Conservation (phyloP, 2,329 filamentous ascomycete genomes). For the Talaromyces sp. region DNA sequence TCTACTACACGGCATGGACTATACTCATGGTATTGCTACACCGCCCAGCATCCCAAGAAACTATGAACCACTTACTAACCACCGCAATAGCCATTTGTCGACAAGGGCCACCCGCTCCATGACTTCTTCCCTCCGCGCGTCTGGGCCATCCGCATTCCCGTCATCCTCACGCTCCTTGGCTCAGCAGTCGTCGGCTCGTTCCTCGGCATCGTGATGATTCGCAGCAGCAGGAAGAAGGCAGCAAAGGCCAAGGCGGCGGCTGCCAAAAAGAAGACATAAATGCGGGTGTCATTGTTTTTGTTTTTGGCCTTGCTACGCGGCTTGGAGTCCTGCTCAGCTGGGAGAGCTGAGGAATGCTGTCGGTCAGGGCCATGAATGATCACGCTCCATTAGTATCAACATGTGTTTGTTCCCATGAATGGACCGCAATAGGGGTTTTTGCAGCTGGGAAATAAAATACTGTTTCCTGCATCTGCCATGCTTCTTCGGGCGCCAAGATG, state of each 20-base stretch:
- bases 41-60: not conserved
- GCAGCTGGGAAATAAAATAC: not conserved
- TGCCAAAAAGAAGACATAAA: slow-evolving; percentile 65
- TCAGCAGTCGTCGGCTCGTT: slow-evolving; percentile 94
- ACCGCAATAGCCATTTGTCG: slow-evolving; percentile 78
- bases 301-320: not conserved
- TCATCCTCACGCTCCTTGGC: slow-evolving; percentile 88
- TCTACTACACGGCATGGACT: slow-evolving; percentile 98
- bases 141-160: slow-evolving; percentile 97
- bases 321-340: not conserved
- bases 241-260: slow-evolving; percentile 78
- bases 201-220: slow-evolving; percentile 95
- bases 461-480: not conserved
- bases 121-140: slow-evolving; percentile 93
- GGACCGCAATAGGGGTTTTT: not conserved
- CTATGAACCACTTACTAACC: not conserved
- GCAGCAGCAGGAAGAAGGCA: slow-evolving; percentile 96
- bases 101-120: slow-evolving; percentile 87
- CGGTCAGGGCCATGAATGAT: not conserved
- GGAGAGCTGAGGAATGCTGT: not conserved
- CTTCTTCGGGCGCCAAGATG: not conserved
- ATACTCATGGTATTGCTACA: slow-evolving; percentile 72
- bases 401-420: not conserved
- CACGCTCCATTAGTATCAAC: not conserved
- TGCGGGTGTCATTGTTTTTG: not conserved